Conservation (phyloP, 2,329 filamentous ascomycete species). For the Bertia moriformis region DNA sequence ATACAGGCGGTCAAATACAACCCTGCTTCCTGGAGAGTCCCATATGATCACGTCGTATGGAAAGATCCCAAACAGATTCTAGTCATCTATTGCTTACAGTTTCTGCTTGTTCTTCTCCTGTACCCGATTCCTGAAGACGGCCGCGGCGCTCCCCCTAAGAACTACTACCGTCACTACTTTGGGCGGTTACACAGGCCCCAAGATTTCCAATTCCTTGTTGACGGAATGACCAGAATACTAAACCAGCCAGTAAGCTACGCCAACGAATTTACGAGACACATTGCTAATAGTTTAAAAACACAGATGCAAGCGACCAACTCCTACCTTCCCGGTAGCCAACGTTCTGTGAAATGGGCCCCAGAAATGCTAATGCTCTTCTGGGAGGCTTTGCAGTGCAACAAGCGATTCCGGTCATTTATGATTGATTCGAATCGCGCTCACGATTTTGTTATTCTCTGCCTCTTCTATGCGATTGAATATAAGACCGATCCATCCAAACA, state of each 20-base stretch:
- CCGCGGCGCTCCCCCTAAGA: slow-evolving; percentile 56
- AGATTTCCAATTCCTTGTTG: slow-evolving; percentile 93
- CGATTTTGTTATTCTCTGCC: slow-evolving; percentile 77
- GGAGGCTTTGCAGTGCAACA: slow-evolving; percentile 95
- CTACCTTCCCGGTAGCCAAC: slow-evolving; percentile 74
- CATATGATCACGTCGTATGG: slow-evolving; percentile 83
- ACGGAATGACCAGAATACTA: slow-evolving; percentile 82
- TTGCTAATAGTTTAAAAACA: neutral
- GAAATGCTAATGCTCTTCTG: slow-evolving; percentile 96
- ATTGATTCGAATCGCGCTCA: slow-evolving; percentile 88
- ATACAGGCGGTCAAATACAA: slow-evolving; percentile 86
- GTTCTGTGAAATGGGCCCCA: slow-evolving; percentile 71
- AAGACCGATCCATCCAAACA: slow-evolving; percentile 76
- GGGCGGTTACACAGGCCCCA: slow-evolving; percentile 81
- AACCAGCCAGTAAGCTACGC: slow-evolving; percentile 53
- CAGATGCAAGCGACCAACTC: slow-evolving; percentile 68
- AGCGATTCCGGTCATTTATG: slow-evolving; percentile 88
- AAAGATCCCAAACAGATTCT: slow-evolving; percentile 81
- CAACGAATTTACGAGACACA: neutral
- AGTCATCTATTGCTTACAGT: slow-evolving; percentile 80
- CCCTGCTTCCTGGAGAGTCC: slow-evolving; percentile 80
- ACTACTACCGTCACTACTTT: slow-evolving; percentile 85
- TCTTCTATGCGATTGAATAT: slow-evolving; percentile 88
- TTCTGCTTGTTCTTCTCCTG: slow-evolving; percentile 71
- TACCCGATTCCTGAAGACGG: slow-evolving; percentile 75